Evolutionary conservation across 2,329 filamentous ascomycete genomes (phyloP), one percentile per base, ranked within the genome.

Genomic region (Aschersonia sp.): DNA sequence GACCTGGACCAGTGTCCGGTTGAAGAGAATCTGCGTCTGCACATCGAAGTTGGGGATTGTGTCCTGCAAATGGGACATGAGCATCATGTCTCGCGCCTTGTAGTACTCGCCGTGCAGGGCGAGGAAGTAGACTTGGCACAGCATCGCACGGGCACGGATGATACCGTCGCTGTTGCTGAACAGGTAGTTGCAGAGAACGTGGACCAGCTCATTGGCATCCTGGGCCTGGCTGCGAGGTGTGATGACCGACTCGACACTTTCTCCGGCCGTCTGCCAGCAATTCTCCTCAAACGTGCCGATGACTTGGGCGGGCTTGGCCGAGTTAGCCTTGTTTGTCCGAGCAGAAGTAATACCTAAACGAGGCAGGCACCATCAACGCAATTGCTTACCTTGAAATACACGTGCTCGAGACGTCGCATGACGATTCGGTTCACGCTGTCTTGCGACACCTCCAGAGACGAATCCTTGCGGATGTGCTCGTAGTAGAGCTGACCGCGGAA

Each of bases 21-120:
- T 98, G 81, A 94, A 98, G 49, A 98, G 82, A 53, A 98, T 98
- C 69, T 98, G 92, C 48, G 87, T 94, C 71, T 83, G 87, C 57
- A 98, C 85, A 61, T 98, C 92, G 62, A 98, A 98, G 69, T 86
- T 94, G 70, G 79, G 78, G 64, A 98, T 98, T 48, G 86, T 94
- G 73, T 98, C 92, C 63, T 96, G 90, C 63, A 98, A 73, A 72
- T 98, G 92, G 14, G 92, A 98, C 88, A 98, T 98, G 66, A 98
- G 80, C 83, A 97, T 94, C 85, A 98, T 90, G 67, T 98, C 94
- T 56, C 92, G 86, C 60, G 92, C 85, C 69, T 85, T 87, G 78
- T 95, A 97, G 76, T 97, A 98, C 59, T 95, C 83, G 68, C 96
- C 89, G 68, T 98, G 92, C 47, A 98, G 78, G 46, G 92, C 92